Conservation (phyloP, 192 early-diverging fungal genomes). For the Rhizoclosmatium sp. region DNA sequence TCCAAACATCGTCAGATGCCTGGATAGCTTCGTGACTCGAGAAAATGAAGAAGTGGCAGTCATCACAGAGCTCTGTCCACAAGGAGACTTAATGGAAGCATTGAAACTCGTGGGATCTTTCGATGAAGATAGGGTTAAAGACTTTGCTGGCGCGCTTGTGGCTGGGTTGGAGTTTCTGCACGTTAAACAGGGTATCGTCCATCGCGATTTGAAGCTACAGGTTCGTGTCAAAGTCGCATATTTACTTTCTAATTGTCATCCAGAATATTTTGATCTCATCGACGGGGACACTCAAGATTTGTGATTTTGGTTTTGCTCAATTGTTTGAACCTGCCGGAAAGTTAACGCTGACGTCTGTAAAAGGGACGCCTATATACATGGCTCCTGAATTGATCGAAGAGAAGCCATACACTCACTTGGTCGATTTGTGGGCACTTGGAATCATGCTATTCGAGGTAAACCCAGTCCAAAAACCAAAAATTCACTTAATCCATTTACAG, state of each 20-base stretch:
- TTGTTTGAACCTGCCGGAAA: constrained; percentile 1
- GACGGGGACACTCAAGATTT: constrained; percentile 40
- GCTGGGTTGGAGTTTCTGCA: constrained; percentile 42
- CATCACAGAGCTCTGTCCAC: constrained; percentile 42
- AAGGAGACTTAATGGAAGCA: constrained; percentile 41
- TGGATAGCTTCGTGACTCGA: constrained; percentile 38
- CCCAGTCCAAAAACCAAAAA: neutral
- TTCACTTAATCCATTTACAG: constrained; percentile 14
- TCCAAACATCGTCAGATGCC: constrained; percentile 42
- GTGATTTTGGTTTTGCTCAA: constrained; percentile 49
- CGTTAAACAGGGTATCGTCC: constrained; percentile 28
- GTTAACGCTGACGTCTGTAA: constrained; percentile 42
- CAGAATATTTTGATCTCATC: constrained; percentile 46
- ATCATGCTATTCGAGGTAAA: constrained; percentile 45
- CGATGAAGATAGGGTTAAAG: constrained; percentile 24
- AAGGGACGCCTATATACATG: constrained; percentile 55
- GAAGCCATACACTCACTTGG: constrained; percentile 42
- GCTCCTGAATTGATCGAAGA: constrained; percentile 50
- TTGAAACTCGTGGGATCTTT: constrained; percentile 34
- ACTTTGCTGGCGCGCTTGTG: constrained; percentile 22
- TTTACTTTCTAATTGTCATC: neutral
- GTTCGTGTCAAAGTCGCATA: constrained; percentile 1
- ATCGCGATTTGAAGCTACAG: constrained; percentile 46
- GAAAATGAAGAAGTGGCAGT: constrained; percentile 41
- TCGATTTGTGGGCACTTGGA: constrained; percentile 53